Base-by-base conservation (phyloP, 768 basidiomycete species). In the Hydnomerulius pinastri region DNA sequence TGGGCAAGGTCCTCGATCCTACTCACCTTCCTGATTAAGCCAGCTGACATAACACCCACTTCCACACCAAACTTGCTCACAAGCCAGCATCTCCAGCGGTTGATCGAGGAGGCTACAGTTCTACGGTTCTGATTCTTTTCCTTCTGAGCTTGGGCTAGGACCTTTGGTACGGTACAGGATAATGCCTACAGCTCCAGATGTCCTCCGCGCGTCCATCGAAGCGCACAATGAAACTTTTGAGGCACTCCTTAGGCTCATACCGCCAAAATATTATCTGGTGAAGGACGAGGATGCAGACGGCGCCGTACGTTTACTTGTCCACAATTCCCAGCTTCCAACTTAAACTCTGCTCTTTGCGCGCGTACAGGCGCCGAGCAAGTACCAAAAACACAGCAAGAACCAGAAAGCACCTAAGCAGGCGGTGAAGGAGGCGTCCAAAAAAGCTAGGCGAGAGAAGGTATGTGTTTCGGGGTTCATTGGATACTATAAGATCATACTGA, bases 361-460 rank as follows among this genome's bases (percentile, higher is more conserved):
- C 17, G 2, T 39, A 21, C 27, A 52, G 37, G 27, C 48, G 82
- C 73, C 79, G 5, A 83, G 80, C 20, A 92, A 85, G 67, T 92
- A 85, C 63, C 87, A 89, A 57, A 92, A 92, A 67, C 86, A 93
- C 68, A 93, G 85, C 71, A 95, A 92, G 71, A 90, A 92, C 57
- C 78, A 79, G 72, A 87, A 88, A 56, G 81, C 86, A 20, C 81
- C 87, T 2, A 93, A 91, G 63, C 92, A 95, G 61, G 86, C 85
- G 36, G 76, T 91, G 29, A 93, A 96, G 65, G 92, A 95, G 67
- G 89, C 86, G 1, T 83, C 89, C 10, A 92, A 88, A 70, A 93
- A 92, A 60, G 92, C 92, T 0, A 91, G 87, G 66, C 79, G 84
- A 36, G 89, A 90, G 48, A 95, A 94, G 80, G 94, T 90, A 32